Evolutionary conservation across 2,329 filamentous ascomycete species (phyloP), one percentile per base, ranked within the genome.

Genomic region (Leptographium flavum): DNA sequence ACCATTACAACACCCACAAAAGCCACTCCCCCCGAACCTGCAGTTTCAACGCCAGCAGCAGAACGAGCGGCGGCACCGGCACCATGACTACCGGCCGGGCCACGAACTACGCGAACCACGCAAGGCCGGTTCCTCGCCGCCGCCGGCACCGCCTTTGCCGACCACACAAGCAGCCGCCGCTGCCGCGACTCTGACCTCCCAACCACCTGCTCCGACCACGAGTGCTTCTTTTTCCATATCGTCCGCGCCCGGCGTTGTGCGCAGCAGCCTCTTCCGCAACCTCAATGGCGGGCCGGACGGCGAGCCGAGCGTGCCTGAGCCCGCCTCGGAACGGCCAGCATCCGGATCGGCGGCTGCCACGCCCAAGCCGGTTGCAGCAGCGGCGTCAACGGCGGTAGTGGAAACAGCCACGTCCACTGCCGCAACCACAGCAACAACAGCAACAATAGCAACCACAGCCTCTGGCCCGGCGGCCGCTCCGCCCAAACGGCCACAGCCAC

Each of bases 241-340:
- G 14, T 23, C 31, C 1, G 11, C 25, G 6, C 21, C 13, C 17
- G 11, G 21, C 10, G 25, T 10, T 14, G 3, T 10, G 39, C 44
- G 42, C 43, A 11, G 11, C 27, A 21, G 19, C 27, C 27, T 42
- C 2, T 50, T 49, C 21, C 48, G 48, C 15, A 46, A 42, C 15
- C 42, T 50, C 4, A 43, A 52, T 35, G 35, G 27, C 25, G 47
- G 46, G 15, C 8, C 46, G 2, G 43, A 46, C 27, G 31, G 19
- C 11, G 44, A 45, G 14, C 31, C 35, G 25, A 21, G 8, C 13
- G 23, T n/a, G 30, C 7, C 27, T 13, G 27, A 7, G 7, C 33
- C 17, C 35, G 19, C 14, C 8, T 35, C 35, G 14, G 22, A 23
- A 21, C 45, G 40, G 40, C 37, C 38, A 33, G 35, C 42, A n/a